Evolutionary conservation across 495 filamentous ascomycete genomes (phyloP), one percentile per base, ranked within the genome.

Genomic region (Xylaria acuta): DNA sequence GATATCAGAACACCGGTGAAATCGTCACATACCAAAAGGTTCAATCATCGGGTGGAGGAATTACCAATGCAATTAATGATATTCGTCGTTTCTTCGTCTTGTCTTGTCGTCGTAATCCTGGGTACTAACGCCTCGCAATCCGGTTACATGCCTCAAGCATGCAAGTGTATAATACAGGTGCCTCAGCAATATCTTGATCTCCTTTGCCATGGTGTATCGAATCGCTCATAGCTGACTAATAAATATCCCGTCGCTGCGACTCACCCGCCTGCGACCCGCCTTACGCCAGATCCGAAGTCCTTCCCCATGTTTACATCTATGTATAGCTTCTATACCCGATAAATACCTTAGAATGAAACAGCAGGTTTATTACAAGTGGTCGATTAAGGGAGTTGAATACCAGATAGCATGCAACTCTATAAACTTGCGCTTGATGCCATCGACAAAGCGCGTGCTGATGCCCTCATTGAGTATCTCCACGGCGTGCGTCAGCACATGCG

Each of bases 361-460:
- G 49, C 5, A 53, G 22, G 22, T 53, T 53, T 53, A 2, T 27
- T 22, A 53, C 22, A 14, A 12, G 2, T 53, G 18, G 12, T 56
- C 7, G 25, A 32, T 32, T 7, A 18, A 2, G 27, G 27, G 32
- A n/a, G 14, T 12, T 6, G 32, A 1, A 38, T 60, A 64, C 38
- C 60, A 64, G 3, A 1, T 64, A n/a, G 38, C 20, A 41, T 64
- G 72, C 25, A 87, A 64, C 20, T 73, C n/a, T 2, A 82, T 62
- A 1, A 87, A 78, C 77, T 85, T 86, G 22, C 82, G 79, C 67
- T 77, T 78, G 56, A 88, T 85, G 22, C 86, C 85, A 43, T 87
- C 85, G 5, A 80, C 75, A 20, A 88, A 67, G 41, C 82, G 73
- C 2, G 80, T 78, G 76, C 80, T 81, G 53, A 79, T 59, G 36